A percentile compares a stretch with the other conserved stretches of the same genome.
Conservation (phyloP, 345 rosid species). For the Combretum micranthum region DNA sequence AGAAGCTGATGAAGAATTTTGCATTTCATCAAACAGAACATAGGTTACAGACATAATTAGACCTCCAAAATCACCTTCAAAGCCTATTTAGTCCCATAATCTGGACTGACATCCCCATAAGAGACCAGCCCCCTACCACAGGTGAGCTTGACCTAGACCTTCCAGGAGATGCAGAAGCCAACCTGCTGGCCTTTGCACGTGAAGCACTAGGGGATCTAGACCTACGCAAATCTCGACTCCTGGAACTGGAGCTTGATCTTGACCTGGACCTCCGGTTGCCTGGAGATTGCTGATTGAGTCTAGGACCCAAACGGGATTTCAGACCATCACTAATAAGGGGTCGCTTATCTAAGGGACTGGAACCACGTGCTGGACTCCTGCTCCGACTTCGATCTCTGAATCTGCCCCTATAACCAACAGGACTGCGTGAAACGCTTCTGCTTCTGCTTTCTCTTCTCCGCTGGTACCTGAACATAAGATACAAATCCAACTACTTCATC, state of each 20-base stretch:
- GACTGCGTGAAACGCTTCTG: constrained; percentile 58
- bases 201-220: constrained; percentile 40
- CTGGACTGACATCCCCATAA: constrained; percentile 62
- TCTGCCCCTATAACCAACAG: constrained; percentile 40
- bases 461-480: neutral
- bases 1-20: no score
- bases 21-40: no score
- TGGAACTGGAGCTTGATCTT: constrained; percentile 13
- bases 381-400: constrained; percentile 42
- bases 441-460: constrained; percentile 34
- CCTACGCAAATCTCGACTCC: constrained; percentile 22
- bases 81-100: constrained; percentile 11
- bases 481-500: neutral
- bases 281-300: constrained; percentile 27
- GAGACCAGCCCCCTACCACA: constrained; percentile 67
- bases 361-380: constrained; percentile 53
- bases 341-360: constrained; percentile 53
- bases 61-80: no score
- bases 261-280: constrained; percentile 24
- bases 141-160: constrained; percentile 62
- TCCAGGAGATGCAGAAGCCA: constrained; percentile 27
- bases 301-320: constrained; percentile 69
- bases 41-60: no score
- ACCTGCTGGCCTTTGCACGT: constrained; percentile 22
- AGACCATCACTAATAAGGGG: constrained; percentile 54